Conservation (phyloP, 192 early-diverging fungal genomes). For the Endogone sp. region DNA sequence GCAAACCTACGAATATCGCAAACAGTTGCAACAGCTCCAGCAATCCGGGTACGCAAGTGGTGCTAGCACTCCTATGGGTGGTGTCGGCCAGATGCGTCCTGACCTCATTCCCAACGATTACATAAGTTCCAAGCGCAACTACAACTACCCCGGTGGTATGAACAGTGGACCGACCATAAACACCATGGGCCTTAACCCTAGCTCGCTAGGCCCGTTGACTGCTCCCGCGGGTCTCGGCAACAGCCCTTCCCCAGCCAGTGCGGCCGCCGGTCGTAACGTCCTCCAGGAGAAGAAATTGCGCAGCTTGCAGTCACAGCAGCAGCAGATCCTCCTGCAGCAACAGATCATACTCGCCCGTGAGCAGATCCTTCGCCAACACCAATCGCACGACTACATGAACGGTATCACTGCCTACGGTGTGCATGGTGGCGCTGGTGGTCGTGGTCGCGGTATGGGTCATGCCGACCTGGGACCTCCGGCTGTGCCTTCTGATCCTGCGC, state of each 20-base stretch:
- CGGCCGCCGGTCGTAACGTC: constrained; percentile 14
- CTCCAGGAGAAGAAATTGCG: constrained; percentile 47
- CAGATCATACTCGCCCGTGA: constrained; percentile 38
- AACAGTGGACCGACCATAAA: constrained; percentile 19
- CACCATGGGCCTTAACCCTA: constrained; percentile 17
- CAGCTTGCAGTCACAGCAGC: constrained; percentile 38
- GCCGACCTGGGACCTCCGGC: constrained; percentile 10
- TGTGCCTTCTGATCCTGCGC: constrained; percentile 39
- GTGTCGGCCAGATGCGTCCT: constrained; percentile 1
- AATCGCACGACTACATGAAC: constrained; percentile 28
- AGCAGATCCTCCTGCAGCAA: constrained; percentile 47
- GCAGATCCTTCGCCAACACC: constrained; percentile 47
- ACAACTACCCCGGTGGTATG: constrained; percentile 19
- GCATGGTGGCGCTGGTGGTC: constrained; percentile 19
- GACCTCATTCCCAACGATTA: constrained; percentile 2
- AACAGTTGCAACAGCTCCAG: constrained; percentile 39
- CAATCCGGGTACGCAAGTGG: constrained; percentile 17
- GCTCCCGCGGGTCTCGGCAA: constrained; percentile 27
- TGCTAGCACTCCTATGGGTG: constrained; percentile 10
- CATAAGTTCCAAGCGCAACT: constrained; percentile 16
- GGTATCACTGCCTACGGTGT: constrained; percentile 17
- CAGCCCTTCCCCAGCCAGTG: constrained; percentile 5
- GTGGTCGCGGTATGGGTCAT: constrained; percentile 22
- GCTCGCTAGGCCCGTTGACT: constrained; percentile 18
- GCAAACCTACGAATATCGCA: constrained; percentile 32